Percentiles rank a stretch among this genome's conserved stretches.
phyloP scores from a whole-genome alignment of 257 asterid species.

The Henckelia pumila region DNA sequence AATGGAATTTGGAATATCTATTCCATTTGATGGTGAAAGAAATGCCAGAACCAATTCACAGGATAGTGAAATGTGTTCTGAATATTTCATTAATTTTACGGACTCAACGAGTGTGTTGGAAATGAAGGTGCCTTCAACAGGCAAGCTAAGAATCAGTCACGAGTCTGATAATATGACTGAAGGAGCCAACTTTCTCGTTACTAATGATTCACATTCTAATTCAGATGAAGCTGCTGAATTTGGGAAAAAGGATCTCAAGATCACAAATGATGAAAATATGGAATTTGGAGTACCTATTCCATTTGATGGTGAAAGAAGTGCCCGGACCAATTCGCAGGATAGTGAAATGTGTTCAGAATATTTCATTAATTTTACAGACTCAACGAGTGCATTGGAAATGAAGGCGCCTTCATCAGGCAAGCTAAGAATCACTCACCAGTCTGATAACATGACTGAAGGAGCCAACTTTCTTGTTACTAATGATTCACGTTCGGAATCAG shows the following conservation, averaged over 20 bases:
- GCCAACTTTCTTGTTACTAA: neutral
- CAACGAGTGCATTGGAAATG: slow-evolving; percentile 11
- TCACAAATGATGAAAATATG: slow-evolving; percentile 11
- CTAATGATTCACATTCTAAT: slow-evolving; percentile 16
- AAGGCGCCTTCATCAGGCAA: slow-evolving; percentile 18
- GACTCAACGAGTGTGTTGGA: slow-evolving; percentile 14
- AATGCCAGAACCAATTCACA: slow-evolving; percentile 16
- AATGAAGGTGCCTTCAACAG: slow-evolving; percentile 18
- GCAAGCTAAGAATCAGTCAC: slow-evolving; percentile 13
- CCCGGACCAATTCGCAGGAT: slow-evolving; percentile 20
- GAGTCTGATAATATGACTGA: slow-evolving; percentile 20
- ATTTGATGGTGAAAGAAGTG: slow-evolving; percentile 26
- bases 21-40: slow-evolving; percentile 25
- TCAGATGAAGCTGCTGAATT: slow-evolving; percentile 25
- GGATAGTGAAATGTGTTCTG: slow-evolving; percentile 19
- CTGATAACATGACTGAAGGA: slow-evolving; percentile 15
- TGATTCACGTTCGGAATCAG: slow-evolving; percentile 17
- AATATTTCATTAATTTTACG: slow-evolving; percentile 5
- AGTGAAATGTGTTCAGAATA: slow-evolving; percentile 16
- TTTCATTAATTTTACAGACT: slow-evolving; percentile 5
- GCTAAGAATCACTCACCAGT: too few relatives aligned
- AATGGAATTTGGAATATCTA: slow-evolving; percentile 10
- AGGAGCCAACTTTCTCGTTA: slow-evolving; percentile 15
- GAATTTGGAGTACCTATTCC: slow-evolving; percentile 11
- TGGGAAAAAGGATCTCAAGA: slow-evolving; percentile 8